Percentiles rank a stretch among this genome's conserved stretches.
phyloP scores from a whole-genome alignment of 805 yeast genomes.

The Hanseniaspora lachancei region DNA sequence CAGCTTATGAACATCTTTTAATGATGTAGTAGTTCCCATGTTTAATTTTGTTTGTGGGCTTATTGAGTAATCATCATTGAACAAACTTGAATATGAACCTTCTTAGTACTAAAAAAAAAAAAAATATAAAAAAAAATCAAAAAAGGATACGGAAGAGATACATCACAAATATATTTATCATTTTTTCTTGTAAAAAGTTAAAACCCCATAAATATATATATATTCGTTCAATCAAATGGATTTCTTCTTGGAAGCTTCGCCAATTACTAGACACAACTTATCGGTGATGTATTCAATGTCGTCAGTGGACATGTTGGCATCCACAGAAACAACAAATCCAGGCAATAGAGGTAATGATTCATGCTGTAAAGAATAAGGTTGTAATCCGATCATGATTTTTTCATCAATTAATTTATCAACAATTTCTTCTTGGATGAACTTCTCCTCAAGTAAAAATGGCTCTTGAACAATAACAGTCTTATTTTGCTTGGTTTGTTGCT shows the following conservation, averaged over 20 bases:
- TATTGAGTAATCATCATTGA: not conserved
- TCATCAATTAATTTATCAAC: conserved; percentile 40
- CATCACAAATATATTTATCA: too few species aligned
- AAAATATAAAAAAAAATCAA: too few species aligned
- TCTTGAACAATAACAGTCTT: conserved; percentile 26
- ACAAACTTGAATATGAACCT: too few species aligned
- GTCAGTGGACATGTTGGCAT: conserved; percentile 32
- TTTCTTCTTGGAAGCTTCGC: conserved; percentile 9
- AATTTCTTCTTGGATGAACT: conserved; percentile 52
- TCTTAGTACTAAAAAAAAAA: too few species aligned
- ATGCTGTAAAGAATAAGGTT: conserved; percentile 51
- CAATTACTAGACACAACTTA: conserved; percentile 1
- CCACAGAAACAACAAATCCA: conserved; percentile 40
- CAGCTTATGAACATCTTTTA: not conserved
- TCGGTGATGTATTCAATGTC: conserved; percentile 25
- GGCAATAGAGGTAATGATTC: conserved; percentile 62
- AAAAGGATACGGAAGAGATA: too few species aligned
- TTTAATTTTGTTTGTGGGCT: too few species aligned
- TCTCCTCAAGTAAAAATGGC: conserved; percentile 37
- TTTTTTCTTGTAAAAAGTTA: too few species aligned
- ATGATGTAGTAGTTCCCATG: not conserved
- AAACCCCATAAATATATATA: too few species aligned
- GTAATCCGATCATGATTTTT: conserved; percentile 50
- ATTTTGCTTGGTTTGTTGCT: conserved; percentile 24
- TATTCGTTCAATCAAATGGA: not conserved